phyloP scores from a whole-genome alignment of 805 yeast species.

The Hanseniaspora lachancei region DNA sequence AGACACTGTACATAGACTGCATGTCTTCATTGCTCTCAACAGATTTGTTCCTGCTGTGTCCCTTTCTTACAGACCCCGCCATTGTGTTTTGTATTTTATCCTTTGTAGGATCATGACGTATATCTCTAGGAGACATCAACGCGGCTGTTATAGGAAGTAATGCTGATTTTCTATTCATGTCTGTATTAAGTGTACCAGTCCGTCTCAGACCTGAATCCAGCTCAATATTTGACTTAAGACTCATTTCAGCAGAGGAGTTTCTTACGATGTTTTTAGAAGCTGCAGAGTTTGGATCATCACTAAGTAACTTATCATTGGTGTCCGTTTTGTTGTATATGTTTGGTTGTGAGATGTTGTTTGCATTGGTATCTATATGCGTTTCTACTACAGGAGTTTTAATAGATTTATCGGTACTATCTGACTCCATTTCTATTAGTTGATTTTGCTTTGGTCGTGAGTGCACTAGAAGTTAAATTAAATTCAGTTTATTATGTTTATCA shows the following conservation, averaged over 20 bases:
- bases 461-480: background rate
- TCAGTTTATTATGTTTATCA: no score
- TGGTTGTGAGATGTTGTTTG: background rate
- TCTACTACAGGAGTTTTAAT: background rate
- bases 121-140: background rate
- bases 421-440: background rate
- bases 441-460: background rate
- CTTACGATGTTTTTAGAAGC: background rate
- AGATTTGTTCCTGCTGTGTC: background rate
- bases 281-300: background rate
- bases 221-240: background rate
- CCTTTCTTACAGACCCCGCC: background rate
- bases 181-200: background rate
- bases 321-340: background rate
- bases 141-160: background rate
- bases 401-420: background rate
- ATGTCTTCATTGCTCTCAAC: conserved; percentile 26
- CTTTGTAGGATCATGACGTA: background rate
- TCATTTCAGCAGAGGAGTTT: no score
- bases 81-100: background rate
- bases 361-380: background rate
- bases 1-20: conserved; percentile 26
- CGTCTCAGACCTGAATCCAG: background rate
- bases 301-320: background rate
- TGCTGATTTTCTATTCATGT: background rate